Evolutionary conservation across 177 flowering plant species (phyloP).

Genomic region (Telopea speciosissima): DNA sequence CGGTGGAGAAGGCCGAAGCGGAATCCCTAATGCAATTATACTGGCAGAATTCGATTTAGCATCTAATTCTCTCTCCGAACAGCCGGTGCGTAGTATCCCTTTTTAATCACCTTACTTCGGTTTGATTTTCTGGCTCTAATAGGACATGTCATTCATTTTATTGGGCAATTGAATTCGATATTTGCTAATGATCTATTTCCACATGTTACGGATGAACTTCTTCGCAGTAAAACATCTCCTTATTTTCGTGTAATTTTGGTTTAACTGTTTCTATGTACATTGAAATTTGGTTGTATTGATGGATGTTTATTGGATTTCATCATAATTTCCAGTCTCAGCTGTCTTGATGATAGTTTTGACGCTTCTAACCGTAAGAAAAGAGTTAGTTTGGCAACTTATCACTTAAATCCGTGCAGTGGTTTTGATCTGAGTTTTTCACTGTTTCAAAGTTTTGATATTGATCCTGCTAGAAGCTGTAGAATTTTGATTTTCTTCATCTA

Average conservation of each 20-base stretch:
- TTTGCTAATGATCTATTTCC: background rate
- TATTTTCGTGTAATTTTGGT: background rate
- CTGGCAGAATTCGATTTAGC: conserved; percentile 52
- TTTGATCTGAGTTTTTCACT: background rate
- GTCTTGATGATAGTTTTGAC: too few species aligned
- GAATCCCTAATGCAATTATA: conserved; percentile 72
- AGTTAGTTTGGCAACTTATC: background rate
- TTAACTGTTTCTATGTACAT: background rate
- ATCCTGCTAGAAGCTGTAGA: background rate
- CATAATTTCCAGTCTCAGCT: background rate
- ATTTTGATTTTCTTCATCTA: background rate
- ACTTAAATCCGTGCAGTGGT: background rate
- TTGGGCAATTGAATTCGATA: background rate
- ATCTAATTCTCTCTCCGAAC: conserved; percentile 50
- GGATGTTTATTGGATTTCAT: too few species aligned
- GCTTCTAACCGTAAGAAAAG: background rate
- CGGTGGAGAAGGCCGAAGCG: conserved; percentile 89
- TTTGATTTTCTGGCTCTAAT: background rate
- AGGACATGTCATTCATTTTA: background rate
- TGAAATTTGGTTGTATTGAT: background rate
- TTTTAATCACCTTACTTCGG: background rate
- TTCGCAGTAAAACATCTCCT: background rate
- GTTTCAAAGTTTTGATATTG: background rate
- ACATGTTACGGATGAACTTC: background rate
- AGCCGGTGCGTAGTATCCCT: conserved; percentile 40